These are phyloP conservation scores for Lachnellula arida DNA, from an alignment of 2,329 filamentous ascomycete genomes.

Conservation along the genomic window DNA sequence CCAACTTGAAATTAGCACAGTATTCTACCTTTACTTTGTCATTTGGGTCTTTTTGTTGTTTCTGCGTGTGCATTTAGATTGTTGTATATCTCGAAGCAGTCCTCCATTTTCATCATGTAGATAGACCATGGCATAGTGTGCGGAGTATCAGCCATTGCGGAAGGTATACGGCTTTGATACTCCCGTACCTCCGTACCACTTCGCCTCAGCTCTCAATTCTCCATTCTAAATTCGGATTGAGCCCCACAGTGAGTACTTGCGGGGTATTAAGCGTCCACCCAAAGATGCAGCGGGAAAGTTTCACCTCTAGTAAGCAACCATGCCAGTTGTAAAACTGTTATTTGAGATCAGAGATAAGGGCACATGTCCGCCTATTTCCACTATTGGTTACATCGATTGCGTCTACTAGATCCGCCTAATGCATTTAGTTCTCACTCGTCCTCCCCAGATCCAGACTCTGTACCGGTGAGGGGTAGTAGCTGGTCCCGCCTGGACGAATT, in stretches of 20 bases:
- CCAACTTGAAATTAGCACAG: no score
- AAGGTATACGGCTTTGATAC: no score
- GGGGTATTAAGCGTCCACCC: slow-evolving; percentile 2
- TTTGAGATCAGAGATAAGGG: slow-evolving; percentile 7
- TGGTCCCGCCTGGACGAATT: not conserved
- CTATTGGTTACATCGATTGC: not conserved
- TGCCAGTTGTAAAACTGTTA: slow-evolving; percentile 3
- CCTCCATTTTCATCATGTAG: no score
- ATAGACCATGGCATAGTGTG: no score
- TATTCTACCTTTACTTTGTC: no score
- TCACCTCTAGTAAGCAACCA: not conserved
- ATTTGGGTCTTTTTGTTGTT: no score
- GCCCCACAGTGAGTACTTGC: not conserved
- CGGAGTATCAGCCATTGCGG: no score
- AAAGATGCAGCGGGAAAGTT: slow-evolving; percentile 6
- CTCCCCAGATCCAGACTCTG: not conserved
- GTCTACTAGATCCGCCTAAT: not conserved
- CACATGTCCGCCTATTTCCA: slow-evolving; percentile 19
- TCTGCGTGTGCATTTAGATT: no score
- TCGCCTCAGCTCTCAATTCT: not conserved
- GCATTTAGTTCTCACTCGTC: slow-evolving; percentile 6
- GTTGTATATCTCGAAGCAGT: no score
- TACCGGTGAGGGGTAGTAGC: slow-evolving; percentile 3
- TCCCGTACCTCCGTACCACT: not conserved
- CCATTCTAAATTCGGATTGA: not conserved